Base-by-base conservation (phyloP, 83 land plant genomes). In the Picea abies region DNA sequence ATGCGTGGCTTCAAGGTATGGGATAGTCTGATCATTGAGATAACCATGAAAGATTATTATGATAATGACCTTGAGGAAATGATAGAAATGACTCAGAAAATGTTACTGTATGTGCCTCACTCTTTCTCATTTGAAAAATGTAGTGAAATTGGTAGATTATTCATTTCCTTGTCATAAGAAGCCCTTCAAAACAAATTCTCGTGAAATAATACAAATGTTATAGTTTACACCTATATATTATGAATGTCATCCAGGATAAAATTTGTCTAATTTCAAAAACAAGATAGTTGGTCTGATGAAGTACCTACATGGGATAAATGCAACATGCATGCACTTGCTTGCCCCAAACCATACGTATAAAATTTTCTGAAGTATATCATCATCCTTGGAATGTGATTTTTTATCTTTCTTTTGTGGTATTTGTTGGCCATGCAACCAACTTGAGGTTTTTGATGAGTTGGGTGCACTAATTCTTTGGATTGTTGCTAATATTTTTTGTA, bases 241-340 rank as follows among this genome's bases (percentile, higher is more conserved):
- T 32, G 35, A 32, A 32, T 32, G 35, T 32, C 35, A 32, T 32
- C 35, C 35, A 32, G 1, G 35, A 32, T 32, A 32, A 32, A 32
- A 32, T 32, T 32, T 32, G 35, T 32, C 35, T 32, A 32, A 32
- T 32, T 32, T 32, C 35, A 32, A 32, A 14, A 20, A 63, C 84
- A 93, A 93, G 96, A 89, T 56, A 68, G 81, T 16, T 93, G 93
- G 96, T 32, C 35, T 32, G 35, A 32, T 1, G 35, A 32, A 32
- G 1, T 32, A 32, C 35, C 35, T 1, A 1, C 35, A 32, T 32
- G 35, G 35, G 35, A 32, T 32, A 32, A 32, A 32, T 32, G 35
- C 35, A 32, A 32, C 12, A 56, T 68, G 17, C 72, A 85, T 72
- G 76, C 85, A 29, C 5, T 47, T 60, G 22, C 88, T 41, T 94